Evolutionary conservation across 441 rosid species (phyloP).

Genomic region (Erodium chrysanthum): DNA sequence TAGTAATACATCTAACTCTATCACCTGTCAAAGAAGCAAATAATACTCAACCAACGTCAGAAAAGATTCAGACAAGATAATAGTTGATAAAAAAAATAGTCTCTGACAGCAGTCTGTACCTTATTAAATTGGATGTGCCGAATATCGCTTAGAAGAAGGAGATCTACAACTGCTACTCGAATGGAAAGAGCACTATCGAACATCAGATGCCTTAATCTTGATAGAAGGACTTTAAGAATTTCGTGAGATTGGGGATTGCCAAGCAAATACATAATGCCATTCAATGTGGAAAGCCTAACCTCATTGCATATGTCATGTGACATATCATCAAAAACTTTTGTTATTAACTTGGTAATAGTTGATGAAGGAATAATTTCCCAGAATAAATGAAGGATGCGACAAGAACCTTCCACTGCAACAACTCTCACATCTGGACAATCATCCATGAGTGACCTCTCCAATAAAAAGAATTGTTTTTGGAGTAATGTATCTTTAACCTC

Average conservation of each 20-base stretch:
- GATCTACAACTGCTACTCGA: conserved; percentile 63
- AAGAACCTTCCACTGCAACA: conserved; percentile 92
- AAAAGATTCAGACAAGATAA: conserved; percentile 5
- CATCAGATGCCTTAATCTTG: conserved; percentile 68
- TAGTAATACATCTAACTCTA: conserved; percentile 51
- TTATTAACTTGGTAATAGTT: conserved; percentile 64
- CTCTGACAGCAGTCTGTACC: conserved; percentile 34
- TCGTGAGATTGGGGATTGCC: conserved; percentile 88
- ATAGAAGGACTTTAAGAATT: conserved; percentile 76
- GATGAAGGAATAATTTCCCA: conserved; percentile 91
- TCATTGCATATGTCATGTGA: conserved; percentile 64
- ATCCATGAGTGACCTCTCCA: conserved; percentile 71
- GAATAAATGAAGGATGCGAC: conserved; percentile 70
- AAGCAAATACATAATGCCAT: conserved; percentile 75
- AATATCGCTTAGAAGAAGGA: conserved; percentile 65
- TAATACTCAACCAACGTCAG: conserved; percentile 15
- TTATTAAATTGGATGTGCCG: conserved; percentile 67
- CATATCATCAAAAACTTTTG: conserved; percentile 59
- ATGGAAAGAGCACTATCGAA: conserved; percentile 47
- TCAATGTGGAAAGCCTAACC: conserved; percentile 73
- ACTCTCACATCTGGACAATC: conserved; percentile 82
- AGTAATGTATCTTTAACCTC: conserved; percentile 72
- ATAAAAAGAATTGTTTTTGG: conserved; percentile 72
- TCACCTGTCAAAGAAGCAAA: conserved; percentile 47
- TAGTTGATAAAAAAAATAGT: conserved; percentile 12